Percentiles rank a stretch among this genome's conserved stretches.
Evolutionary conservation across 164 flowering plant species (phyloP).

Genomic region (Macadamia integrifolia): DNA sequence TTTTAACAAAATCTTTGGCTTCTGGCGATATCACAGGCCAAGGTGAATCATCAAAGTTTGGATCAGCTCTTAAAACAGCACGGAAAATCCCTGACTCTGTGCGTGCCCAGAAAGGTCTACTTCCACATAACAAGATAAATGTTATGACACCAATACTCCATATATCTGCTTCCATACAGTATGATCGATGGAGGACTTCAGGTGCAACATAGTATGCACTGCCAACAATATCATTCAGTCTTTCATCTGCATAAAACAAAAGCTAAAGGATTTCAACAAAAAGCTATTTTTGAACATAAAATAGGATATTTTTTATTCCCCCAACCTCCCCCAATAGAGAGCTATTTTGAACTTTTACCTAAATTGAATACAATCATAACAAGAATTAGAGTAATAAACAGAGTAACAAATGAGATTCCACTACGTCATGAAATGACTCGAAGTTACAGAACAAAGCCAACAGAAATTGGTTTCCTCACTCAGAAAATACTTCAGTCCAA

Average conservation of each 20-base stretch:
- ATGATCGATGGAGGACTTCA: conserved; percentile 94
- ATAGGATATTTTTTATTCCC: too few species aligned
- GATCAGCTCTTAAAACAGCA: conserved; percentile 91
- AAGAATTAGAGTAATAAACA: background rate
- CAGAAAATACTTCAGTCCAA: too few species aligned
- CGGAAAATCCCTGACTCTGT: conserved; percentile 99
- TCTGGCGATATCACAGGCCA: conserved; percentile 58
- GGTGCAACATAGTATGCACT: conserved; percentile 99
- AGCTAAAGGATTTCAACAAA: background rate
- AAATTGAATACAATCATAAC: background rate
- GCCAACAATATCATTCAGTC: conserved; percentile 97
- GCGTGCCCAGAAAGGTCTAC: conserved; percentile 99
- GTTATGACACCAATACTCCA: conserved; percentile 98
- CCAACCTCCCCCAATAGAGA: too few species aligned
- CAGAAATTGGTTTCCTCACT: background rate
- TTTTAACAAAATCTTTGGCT: conserved; percentile 61
- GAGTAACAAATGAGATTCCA: background rate
- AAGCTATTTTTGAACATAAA: too few species aligned
- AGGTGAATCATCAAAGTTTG: conserved; percentile 77
- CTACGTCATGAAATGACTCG: background rate
- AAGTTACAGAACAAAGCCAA: background rate
- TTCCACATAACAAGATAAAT: conserved; percentile 92
- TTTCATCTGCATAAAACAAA: conserved; percentile 56
- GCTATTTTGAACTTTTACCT: background rate
- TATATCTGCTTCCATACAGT: conserved; percentile 89